A percentile compares a stretch with the other conserved stretches of the same genome.
phyloP scores from a whole-genome alignment of 306 rosid genomes.

The Delonix regia region DNA sequence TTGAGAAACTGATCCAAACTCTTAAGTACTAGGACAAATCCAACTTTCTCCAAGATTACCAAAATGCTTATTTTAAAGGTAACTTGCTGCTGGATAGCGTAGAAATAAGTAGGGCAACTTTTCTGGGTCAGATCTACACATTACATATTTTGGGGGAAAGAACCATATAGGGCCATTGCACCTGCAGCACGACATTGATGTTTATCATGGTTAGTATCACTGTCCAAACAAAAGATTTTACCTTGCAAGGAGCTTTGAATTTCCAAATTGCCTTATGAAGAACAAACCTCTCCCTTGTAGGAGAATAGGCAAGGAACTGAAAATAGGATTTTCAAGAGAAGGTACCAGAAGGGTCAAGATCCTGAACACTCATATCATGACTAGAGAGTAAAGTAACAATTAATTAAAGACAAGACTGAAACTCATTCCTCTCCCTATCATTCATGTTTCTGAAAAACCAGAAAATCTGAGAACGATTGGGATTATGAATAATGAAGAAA shows the following conservation, averaged over 20 bases:
- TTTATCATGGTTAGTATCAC: not conserved
- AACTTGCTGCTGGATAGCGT: not conserved
- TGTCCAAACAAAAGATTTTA: not conserved
- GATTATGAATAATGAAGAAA: not conserved
- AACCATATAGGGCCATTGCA: not conserved
- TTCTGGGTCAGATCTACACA: not conserved
- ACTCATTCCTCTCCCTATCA: not conserved
- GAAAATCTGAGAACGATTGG: not conserved
- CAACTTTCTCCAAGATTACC: no score
- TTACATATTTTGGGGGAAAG: not conserved
- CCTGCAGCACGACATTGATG: not conserved
- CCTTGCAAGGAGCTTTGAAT: not conserved
- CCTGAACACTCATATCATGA: not conserved
- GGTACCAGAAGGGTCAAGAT: not conserved
- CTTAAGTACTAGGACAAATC: no score
- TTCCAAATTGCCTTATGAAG: not conserved
- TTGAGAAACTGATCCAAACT: not conserved
- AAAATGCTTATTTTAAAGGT: no score
- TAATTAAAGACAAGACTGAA: not conserved
- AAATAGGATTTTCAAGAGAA: not conserved
- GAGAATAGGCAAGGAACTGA: not conserved
- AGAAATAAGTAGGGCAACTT: not conserved
- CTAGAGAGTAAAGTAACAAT: not conserved
- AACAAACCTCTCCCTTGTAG: not conserved
- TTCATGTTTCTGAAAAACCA: not conserved